phyloP scores from a whole-genome alignment of 306 rosid species.

The Mimosa pudica region DNA sequence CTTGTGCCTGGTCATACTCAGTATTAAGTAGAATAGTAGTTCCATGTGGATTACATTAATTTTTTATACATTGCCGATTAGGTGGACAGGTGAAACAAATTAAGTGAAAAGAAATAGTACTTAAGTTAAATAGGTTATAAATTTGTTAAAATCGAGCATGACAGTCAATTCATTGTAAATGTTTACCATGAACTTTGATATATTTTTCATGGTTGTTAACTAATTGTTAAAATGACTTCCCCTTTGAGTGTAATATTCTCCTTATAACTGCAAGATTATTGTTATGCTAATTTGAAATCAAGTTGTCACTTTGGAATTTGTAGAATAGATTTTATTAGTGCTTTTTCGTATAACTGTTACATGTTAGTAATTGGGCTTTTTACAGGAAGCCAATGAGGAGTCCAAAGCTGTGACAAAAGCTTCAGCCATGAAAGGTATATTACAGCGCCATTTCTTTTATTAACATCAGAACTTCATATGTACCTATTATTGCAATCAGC shows the following conservation, averaged over 20 bases:
- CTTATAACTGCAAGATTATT: neutral
- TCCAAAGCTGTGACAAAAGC: constrained; percentile 92
- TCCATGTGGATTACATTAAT: neutral
- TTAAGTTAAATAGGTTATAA: neutral
- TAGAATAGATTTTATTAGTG: neutral
- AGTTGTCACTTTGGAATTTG: neutral
- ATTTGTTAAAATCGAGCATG: neutral
- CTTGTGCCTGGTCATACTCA: neutral
- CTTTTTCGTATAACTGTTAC: constrained; percentile 11
- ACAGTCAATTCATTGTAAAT: neutral
- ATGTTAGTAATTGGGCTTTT: constrained; percentile 12
- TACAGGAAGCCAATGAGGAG: constrained; percentile 84
- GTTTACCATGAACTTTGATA: neutral
- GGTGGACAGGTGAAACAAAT: neutral
- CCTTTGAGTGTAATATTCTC: neutral
- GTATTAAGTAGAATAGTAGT: neutral
- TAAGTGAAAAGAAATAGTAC: neutral
- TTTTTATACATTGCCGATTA: neutral
- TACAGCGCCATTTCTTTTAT: constrained; percentile 2
- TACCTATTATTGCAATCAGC: constrained; percentile 4
- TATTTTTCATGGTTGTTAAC: neutral
- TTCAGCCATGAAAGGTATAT: constrained; percentile 83
- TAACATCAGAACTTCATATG: neutral
- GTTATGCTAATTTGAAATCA: constrained; percentile 5
- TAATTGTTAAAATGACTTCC: neutral